Evolutionary conservation across 768 basidiomycete genomes (phyloP).

Genomic region (Lactifluus volemus): DNA sequence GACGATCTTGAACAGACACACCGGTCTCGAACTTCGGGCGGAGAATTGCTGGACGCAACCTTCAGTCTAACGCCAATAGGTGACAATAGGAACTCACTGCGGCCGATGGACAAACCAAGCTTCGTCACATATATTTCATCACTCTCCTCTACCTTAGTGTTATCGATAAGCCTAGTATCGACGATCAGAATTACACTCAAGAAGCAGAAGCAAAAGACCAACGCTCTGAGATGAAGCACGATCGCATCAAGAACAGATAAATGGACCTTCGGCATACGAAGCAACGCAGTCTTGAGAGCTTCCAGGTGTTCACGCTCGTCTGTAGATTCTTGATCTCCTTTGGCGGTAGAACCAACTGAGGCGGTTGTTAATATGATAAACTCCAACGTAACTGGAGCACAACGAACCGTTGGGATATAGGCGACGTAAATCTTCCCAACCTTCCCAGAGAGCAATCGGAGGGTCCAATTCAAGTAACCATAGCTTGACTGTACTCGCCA

Average conservation of each 20-base stretch:
- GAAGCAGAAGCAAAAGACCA: neutral
- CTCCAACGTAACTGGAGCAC: neutral
- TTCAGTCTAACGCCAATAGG: neutral
- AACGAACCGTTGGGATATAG: constrained; percentile 64
- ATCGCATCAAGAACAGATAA: constrained; percentile 72
- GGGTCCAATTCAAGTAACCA: constrained; percentile 91
- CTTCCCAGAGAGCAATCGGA: constrained; percentile 75
- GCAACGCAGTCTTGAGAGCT: constrained; percentile 53
- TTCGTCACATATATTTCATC: constrained; percentile 81
- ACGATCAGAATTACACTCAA: constrained; percentile 1
- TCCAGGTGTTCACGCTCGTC: constrained; percentile 51
- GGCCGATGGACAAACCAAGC: constrained; percentile 76
- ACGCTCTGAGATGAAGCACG: constrained; percentile 69
- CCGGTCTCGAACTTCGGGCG: constrained; percentile 77
- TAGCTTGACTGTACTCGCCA: constrained; percentile 78
- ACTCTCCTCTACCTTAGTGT: constrained; percentile 60
- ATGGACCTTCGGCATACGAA: constrained; percentile 68
- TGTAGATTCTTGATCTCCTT: constrained; percentile 42
- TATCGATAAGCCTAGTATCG: constrained; percentile 49
- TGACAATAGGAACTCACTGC: constrained; percentile 46
- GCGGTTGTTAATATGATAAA: neutral
- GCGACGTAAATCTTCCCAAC: constrained; percentile 85
- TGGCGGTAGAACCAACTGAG: constrained; percentile 45
- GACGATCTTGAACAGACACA: constrained; percentile 84
- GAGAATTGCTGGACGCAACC: constrained; percentile 48